Base-by-base conservation (phyloP, 164 flowering plant genomes). In the Aristolochia fimbriata region DNA sequence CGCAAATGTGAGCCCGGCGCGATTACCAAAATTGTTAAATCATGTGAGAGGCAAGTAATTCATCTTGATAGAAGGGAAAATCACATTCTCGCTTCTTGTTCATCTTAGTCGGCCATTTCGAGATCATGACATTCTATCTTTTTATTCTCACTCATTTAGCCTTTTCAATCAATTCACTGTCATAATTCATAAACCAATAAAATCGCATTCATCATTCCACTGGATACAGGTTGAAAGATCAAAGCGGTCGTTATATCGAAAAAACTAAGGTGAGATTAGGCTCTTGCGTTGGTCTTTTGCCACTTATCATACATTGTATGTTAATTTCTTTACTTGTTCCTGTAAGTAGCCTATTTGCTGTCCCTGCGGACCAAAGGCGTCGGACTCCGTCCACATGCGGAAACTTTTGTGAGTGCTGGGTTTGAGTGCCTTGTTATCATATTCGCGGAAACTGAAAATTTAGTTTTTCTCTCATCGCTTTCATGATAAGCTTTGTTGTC, bases 371-470 rank as follows among this genome's bases (percentile, higher is more conserved):
- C 71, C 80, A n/a, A 15, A 75, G 75, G 53, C 83, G 93, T 4
- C 81, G 98, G 52, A 74, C 79, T 62, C 94, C 96, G 61, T 85
- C 96, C 48, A 85, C 95, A 3, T 92, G 98, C 72, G 98, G 98
- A 71, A 84, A 77, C 64, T 66, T 85, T 49, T 80, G 98, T 91
- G 80, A 76, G 98, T 77, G 57, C 53, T 37, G 43, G 43, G 4
- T 37, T 37, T 37, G 43, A 37, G 9, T 37, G 11, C 43, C 4
- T 37, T 37, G 9, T 37, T 37, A 37, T 7, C 9, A 37, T 37
- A 6, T 37, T 37, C 43, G 1, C 8, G 37, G 1, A 37, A 10
- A 37, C 10, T 37, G 43, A 37, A 37, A 37, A 37, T 0, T 31
- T 37, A 10, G 43, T 37, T 37, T 37, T 37, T 37, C 10, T 37